These are phyloP conservation scores for Solanum hybrid DNA, from an alignment of 305 asterid species.

Conservation along the genomic window DNA sequence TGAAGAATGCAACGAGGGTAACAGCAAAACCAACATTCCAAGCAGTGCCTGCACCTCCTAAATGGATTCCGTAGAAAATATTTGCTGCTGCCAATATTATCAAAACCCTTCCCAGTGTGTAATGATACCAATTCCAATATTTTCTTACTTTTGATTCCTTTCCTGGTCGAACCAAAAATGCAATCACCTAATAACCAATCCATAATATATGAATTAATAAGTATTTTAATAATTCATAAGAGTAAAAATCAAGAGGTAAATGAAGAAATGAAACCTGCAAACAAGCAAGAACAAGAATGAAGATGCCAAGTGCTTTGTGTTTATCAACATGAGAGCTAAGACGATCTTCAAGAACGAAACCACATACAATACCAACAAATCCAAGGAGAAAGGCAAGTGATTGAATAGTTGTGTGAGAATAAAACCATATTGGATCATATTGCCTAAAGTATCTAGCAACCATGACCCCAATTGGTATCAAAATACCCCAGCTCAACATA, in stretches of 20 bases:
- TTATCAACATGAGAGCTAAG: constrained; percentile 27
- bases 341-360: constrained; percentile 51
- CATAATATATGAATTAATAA: neutral
- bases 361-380: constrained; percentile 48
- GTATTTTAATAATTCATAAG: neutral
- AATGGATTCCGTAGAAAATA: constrained; percentile 70
- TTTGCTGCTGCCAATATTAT: constrained; percentile 49
- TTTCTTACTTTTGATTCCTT: constrained; percentile 48
- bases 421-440: constrained; percentile 82
- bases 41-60: constrained; percentile 40
- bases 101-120: constrained; percentile 36
- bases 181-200: constrained; percentile 40
- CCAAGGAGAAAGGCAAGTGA: constrained; percentile 57
- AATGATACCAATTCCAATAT: constrained; percentile 84
- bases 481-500: constrained; percentile 79
- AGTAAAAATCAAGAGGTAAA: neutral
- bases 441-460: constrained; percentile 67
- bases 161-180: constrained; percentile 54
- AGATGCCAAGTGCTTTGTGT: constrained; percentile 68
- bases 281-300: constrained; percentile 53
- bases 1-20: constrained; percentile 36
- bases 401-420: constrained; percentile 46
- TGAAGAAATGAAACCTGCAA: constrained; percentile 61
- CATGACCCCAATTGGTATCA: constrained; percentile 64
- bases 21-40: constrained; percentile 78